Evolutionary conservation across 768 basidiomycete genomes (phyloP).

Genomic region (Psilocybe tampanensis): DNA sequence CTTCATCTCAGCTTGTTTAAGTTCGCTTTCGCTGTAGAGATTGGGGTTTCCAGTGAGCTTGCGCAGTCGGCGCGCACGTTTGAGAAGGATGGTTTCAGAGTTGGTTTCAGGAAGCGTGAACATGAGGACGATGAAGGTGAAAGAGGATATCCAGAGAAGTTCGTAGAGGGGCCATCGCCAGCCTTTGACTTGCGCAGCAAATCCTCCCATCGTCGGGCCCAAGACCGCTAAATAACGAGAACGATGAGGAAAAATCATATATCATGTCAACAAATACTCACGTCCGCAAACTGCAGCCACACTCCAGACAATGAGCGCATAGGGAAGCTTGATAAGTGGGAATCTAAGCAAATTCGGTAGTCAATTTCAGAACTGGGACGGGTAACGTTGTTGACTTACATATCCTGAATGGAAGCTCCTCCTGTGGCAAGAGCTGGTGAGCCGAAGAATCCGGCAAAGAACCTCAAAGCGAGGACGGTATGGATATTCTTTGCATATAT

Average conservation of each 20-base stretch:
- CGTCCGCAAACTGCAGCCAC: constrained; percentile 4
- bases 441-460: constrained; percentile 2
- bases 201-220: constrained; percentile 5
- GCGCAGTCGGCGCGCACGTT: constrained; percentile 1
- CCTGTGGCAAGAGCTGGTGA: not conserved
- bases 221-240: not conserved
- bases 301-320: constrained; percentile 4
- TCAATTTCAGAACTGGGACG: not conserved
- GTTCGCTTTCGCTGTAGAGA: constrained; percentile 3
- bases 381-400: not conserved
- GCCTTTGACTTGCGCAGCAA: not conserved
- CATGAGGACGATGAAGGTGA: constrained; percentile 2
- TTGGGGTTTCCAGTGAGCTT: not conserved
- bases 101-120: constrained; percentile 6
- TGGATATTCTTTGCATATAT: constrained; percentile 4
- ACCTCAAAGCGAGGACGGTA: constrained; percentile 1
- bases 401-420: constrained; percentile 6
- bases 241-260: not conserved
- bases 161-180: constrained; percentile 4
- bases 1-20: constrained; percentile 5
- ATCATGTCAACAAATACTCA: not conserved
- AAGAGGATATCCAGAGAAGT: not conserved
- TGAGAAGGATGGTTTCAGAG: constrained; percentile 2
- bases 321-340: constrained; percentile 1
- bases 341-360: not conserved